Percentiles rank a stretch among this genome's conserved stretches.
phyloP scores from a whole-genome alignment of 108 stramenopile species.

The Skeletonema tropicum region DNA sequence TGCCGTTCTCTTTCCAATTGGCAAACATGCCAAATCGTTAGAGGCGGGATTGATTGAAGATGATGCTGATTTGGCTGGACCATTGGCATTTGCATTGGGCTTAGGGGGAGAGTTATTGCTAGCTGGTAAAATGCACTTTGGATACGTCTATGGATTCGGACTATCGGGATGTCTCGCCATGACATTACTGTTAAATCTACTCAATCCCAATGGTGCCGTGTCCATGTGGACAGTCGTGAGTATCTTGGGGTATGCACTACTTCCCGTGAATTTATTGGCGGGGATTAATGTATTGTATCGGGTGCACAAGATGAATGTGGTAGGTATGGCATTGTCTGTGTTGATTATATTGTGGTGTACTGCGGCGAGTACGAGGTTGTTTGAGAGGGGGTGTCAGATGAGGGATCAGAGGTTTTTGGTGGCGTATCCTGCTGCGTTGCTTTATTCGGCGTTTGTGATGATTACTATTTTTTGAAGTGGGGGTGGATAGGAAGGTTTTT shows the following conservation, averaged over 20 bases:
- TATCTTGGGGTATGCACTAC: conserved; percentile 95
- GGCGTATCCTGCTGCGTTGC: conserved; percentile 94
- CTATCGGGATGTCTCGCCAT: conserved; percentile 90
- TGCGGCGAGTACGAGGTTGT: conserved; percentile 85
- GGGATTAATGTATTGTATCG: conserved; percentile 82
- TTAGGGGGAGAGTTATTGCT: conserved; percentile 93
- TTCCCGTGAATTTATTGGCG: conserved; percentile 96
- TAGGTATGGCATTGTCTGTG: conserved; percentile 80
- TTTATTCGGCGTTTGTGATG: conserved; percentile 98
- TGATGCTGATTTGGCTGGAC: conserved; percentile 96
- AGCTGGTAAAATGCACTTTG: conserved; percentile 95
- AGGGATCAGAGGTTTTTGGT: conserved; percentile 95
- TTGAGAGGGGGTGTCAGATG: conserved; percentile 93
- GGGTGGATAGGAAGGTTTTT: not conserved
- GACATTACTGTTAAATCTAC: conserved; percentile 92
- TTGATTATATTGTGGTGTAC: conserved; percentile 95
- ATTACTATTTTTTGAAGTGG: conserved; percentile 94
- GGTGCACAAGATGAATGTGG: conserved; percentile 64
- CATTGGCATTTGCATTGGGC: conserved; percentile 88
- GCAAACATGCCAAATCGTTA: conserved; percentile 39
- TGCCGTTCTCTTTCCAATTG: conserved; percentile 82
- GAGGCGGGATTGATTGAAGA: conserved; percentile 54
- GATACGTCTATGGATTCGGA: conserved; percentile 98
- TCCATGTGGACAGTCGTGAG: conserved; percentile 82
- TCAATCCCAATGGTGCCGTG: conserved; percentile 79